Evolutionary conservation across 2,329 filamentous ascomycete species (phyloP), one percentile per base, ranked within the genome.

Genomic region (Boeremia exigua): DNA sequence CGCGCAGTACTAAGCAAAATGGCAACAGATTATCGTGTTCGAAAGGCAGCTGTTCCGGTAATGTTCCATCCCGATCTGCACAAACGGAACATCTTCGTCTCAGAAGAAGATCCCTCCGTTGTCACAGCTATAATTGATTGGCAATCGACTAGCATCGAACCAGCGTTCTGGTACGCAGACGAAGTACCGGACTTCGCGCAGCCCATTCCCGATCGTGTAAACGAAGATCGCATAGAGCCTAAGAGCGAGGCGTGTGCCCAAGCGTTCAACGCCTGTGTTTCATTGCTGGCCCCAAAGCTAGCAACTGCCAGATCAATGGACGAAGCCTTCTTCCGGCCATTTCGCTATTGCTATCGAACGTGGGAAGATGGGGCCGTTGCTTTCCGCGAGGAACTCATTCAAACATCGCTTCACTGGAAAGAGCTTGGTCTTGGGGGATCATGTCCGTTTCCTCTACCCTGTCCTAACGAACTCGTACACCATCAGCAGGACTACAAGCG

Each of bases 81-180:
- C 58, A 75, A 73, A 66, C 65, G 74, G 54, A 80, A 79, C 59
- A 76, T 80, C 23, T 79, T 78, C 54, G 71, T 80, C 42, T 76
- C 72, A 6, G 66, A 74, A 43, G 68, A 75, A 8, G 67, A 79
- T 47, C 73, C 77, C 12, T 70, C 70, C 25, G 49, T 67, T 17
- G 63, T 80, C 6, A 73, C 75, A 6, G 69, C 66, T 11, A 74
- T 80, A 14, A 77, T 80, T 14, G 77, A 80, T 58, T 80, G 75
- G 77, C 76, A 80, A 61, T 74, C 71, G 1, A 59, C 69, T 37
- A 74, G 70, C 58, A 69, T 79, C 48, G 75, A 79, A 53, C 76
- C 76, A 45, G 69, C 72, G 33, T 79, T 78, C 54, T 74, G 68
- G 64, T 75, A 78, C 59, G 61, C 72, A 54, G 66, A 76, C 55